A percentile compares a stretch with the other conserved stretches of the same genome.
Conservation (phyloP, 768 basidiomycete genomes). For the Heimioporus sp. region DNA sequence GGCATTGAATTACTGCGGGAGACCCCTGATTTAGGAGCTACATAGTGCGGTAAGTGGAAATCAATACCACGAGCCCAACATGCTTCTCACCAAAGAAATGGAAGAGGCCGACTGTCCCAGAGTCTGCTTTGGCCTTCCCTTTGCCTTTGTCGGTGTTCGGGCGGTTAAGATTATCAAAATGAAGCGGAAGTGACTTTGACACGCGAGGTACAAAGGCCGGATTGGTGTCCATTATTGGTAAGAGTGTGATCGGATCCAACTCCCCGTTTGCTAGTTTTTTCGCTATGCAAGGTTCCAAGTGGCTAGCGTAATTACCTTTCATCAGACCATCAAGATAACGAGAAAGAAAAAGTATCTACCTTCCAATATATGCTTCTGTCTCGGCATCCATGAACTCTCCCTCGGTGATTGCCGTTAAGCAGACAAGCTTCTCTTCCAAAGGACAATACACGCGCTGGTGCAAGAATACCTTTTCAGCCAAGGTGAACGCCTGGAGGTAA, state of each 20-base stretch:
- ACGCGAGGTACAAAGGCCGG: conserved; percentile 56
- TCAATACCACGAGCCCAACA: conserved; percentile 34
- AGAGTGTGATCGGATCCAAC: conserved; percentile 63
- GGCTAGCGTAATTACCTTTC: conserved; percentile 38
- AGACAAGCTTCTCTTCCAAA: conserved; percentile 55
- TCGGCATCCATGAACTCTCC: conserved; percentile 54
- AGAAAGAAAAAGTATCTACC: conserved; percentile 36
- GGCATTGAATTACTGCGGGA: conserved; percentile 29
- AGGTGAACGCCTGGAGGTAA: conserved; percentile 71
- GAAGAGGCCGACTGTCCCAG: conserved; percentile 42
- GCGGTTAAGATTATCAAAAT: conserved; percentile 25
- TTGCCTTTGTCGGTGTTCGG: conserved; percentile 42
- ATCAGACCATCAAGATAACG: conserved; percentile 3
- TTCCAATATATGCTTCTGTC: conserved; percentile 70
- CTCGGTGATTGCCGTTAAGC: conserved; percentile 60
- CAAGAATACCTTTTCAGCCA: conserved; percentile 90
- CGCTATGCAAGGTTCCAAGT: conserved; percentile 63
- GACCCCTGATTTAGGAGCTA: conserved; percentile 24
- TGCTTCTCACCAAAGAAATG: conserved; percentile 61
- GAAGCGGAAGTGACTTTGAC: conserved; percentile 42
- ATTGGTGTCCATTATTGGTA: conserved; percentile 79
- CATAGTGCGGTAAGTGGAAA: conserved; percentile 29
- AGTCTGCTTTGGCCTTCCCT: conserved; percentile 37
- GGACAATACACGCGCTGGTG: conserved; percentile 95
- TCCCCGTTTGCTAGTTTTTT: conserved; percentile 66